phyloP scores from a whole-genome alignment of 768 basidiomycete species.

The Mycena floridula region DNA sequence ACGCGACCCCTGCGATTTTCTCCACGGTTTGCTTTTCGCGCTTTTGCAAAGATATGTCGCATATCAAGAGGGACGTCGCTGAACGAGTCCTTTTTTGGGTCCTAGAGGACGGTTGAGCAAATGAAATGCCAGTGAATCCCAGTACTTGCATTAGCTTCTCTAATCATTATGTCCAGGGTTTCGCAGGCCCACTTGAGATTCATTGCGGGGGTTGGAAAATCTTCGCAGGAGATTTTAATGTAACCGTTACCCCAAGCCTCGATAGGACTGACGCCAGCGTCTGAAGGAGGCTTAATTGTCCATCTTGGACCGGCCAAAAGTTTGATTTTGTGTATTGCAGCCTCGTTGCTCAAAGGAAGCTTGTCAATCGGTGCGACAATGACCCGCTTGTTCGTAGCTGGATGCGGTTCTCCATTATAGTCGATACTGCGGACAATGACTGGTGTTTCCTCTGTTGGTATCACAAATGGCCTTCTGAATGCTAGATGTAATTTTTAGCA shows the following conservation, averaged over 20 bases:
- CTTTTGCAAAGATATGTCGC: slow-evolving; percentile 71
- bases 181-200: slow-evolving; percentile 96
- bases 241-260: slow-evolving; percentile 63
- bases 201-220: slow-evolving; percentile 75
- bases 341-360: slow-evolving; percentile 58
- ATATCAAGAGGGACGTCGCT: slow-evolving; percentile 73
- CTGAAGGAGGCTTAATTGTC: slow-evolving; percentile 66
- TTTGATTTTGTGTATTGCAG: slow-evolving; percentile 78
- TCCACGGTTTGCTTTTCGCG: slow-evolving; percentile 66
- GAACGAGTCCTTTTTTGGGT: slow-evolving; percentile 35
- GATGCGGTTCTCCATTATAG: slow-evolving; percentile 75
- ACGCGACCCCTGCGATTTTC: slow-evolving; percentile 55
- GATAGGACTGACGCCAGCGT: slow-evolving; percentile 52
- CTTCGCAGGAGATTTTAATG: slow-evolving; percentile 88
- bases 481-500: slow-evolving; percentile 37
- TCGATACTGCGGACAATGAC: slow-evolving; percentile 69
- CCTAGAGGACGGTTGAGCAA: slow-evolving; percentile 25
- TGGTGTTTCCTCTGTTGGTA: slow-evolving; percentile 52
- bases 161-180: slow-evolving; percentile 67
- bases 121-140: slow-evolving; percentile 4
- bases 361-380: slow-evolving; percentile 70
- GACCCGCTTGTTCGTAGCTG: slow-evolving; percentile 61
- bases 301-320: slow-evolving; percentile 87
- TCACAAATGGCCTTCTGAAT: slow-evolving; percentile 74
- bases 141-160: slow-evolving; percentile 77